Percentiles rank a stretch among this genome's conserved stretches.
phyloP scores from a whole-genome alignment of 306 rosid species.

The Albizia julibrissin region DNA sequence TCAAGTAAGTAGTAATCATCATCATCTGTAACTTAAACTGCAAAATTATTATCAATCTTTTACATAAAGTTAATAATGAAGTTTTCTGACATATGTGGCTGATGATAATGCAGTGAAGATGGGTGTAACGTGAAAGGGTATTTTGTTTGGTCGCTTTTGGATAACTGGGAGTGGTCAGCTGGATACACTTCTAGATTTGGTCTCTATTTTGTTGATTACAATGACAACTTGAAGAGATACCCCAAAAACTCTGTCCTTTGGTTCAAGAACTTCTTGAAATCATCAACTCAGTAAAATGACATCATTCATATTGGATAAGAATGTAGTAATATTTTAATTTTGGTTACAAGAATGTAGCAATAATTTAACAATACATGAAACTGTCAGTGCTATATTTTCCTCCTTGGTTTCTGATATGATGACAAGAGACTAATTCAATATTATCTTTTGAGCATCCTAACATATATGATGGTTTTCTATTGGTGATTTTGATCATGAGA shows the following conservation, averaged over 20 bases:
- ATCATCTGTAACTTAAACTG: not conserved
- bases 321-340: not conserved
- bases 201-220: constrained; percentile 68
- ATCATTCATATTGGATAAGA: no score
- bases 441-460: no score
- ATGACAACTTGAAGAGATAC: constrained; percentile 71
- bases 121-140: constrained; percentile 88
- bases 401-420: not conserved
- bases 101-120: constrained; percentile 53
- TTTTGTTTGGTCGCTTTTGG: constrained; percentile 80
- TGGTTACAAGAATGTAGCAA: no score
- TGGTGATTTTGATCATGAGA: not conserved
- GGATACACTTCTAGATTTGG: constrained; percentile 85
- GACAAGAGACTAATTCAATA: no score
- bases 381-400: not conserved
- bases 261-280: constrained; percentile 71
- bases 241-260: constrained; percentile 71
- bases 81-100: not conserved
- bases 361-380: not conserved
- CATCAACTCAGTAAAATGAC: constrained; percentile 18
- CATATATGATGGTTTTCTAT: not conserved
- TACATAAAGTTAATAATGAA: not conserved
- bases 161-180: constrained; percentile 85
- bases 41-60: not conserved
- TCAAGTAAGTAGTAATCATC: constrained; percentile 44